Base-by-base conservation (phyloP, 2,329 filamentous ascomycete genomes). In the Tolypocladium endophyticum region DNA sequence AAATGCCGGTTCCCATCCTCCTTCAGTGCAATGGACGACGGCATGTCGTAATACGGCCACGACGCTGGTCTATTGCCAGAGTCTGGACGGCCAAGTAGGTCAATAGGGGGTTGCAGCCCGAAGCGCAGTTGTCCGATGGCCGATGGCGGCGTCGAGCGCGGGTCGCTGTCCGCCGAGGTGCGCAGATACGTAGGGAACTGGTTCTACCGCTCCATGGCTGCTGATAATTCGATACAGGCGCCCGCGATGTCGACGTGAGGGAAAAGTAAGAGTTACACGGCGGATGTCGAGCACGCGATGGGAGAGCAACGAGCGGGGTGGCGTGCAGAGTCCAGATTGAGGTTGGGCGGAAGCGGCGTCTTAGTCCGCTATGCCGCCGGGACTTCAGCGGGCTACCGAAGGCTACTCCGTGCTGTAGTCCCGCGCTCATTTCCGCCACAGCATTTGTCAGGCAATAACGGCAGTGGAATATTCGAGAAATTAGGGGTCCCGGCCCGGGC, bases 1-100 rank as follows among this genome's bases (percentile, higher is more conserved):
- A 89, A 93, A 69, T 79, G 81, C 57, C 76, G 77, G 72, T 89
- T 89, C 63, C 87, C 87, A 61, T 83, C 76, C 43, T 81, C 78
- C 68, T 83, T 85, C 62, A 83, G 73, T 38, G 71, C 69, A 0
- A 72, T 61, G 2, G 79, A 70, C 59, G 66, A 74, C 20, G 71
- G 69, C 72, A 74, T 74, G 57, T 35, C 35, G 55, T 23, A 11
- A 23, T 35, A 41, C 28, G 18, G 30, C 50, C 30, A 20, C 38
- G 25, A 9, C 45, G 28, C 45, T 18, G 35, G 36, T 25, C 7
- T 25, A 28, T 14, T 4, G 5, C 23, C 16, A 9, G 45, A 9
- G 47, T 36, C 8, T 36, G 35, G 35, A 3, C 12, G 35, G 35
- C 11, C 11, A 3, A 3, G 11, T 2, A 14, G 35, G 16, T 56